phyloP scores from a whole-genome alignment of 176 grass and related monocot genomes.

The Aegilops speltoides region DNA sequence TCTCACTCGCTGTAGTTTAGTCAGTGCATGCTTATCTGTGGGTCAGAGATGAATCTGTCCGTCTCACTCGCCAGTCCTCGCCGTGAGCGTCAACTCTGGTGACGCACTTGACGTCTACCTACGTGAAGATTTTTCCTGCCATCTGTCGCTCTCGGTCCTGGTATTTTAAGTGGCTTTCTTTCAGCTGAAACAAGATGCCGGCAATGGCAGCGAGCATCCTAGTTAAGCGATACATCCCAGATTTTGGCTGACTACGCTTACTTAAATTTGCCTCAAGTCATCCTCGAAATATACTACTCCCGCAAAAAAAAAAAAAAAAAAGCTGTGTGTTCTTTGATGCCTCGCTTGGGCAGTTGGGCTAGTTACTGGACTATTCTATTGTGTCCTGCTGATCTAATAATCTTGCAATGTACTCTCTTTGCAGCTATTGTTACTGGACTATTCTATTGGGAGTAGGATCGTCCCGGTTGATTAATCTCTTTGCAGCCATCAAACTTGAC shows the following conservation, averaged over 20 bases:
- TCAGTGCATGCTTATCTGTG: constrained; percentile 21
- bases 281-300: neutral
- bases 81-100: neutral
- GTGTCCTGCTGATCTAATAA: too few species aligned
- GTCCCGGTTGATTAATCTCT: neutral
- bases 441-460: neutral
- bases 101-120: neutral
- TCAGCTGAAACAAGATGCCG: neutral
- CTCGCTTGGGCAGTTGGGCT: neutral
- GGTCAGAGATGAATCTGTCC: neutral
- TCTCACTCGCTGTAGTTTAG: neutral
- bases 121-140: neutral
- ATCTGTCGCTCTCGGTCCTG: too few species aligned
- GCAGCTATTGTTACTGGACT: too few species aligned
- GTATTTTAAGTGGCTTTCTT: neutral
- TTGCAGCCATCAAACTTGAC: neutral
- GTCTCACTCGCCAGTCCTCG: neutral
- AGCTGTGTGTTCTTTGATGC: neutral
- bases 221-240: neutral
- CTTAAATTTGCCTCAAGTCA: neutral
- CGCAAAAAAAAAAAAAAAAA: too few species aligned
- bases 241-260: neutral
- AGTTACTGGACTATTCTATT: too few species aligned
- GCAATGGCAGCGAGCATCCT: neutral
- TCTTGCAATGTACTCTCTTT: neutral